Percentiles rank a stretch among this genome's conserved stretches.
These are phyloP conservation scores for Phaffomyces thermotolerans DNA, from an alignment of 805 yeast genomes.

Conservation along the genomic window DNA sequence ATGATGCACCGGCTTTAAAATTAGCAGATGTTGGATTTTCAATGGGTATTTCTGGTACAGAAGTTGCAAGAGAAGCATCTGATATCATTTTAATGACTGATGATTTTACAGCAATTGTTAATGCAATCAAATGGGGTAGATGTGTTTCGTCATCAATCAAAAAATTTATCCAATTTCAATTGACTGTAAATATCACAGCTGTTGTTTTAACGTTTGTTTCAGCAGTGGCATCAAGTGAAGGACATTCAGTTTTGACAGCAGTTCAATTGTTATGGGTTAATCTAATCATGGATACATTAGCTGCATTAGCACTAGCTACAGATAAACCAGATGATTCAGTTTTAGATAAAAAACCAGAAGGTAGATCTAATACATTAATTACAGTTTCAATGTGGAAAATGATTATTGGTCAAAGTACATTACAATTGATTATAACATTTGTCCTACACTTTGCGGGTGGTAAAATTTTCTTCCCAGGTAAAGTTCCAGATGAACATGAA, in stretches of 20 bases:
- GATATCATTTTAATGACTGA: constrained; percentile 90
- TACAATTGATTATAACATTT: constrained; percentile 77
- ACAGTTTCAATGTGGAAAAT: constrained; percentile 96
- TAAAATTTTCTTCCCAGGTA: constrained; percentile 41
- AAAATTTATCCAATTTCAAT: constrained; percentile 92
- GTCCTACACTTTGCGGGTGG: constrained; percentile 74
- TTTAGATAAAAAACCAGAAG: constrained; percentile 75
- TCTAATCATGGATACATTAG: constrained; percentile 95
- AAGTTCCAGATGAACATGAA: constrained; percentile 33
- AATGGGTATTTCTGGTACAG: constrained; percentile 98
- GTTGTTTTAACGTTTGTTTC: constrained; percentile 88
- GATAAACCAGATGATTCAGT: constrained; percentile 88
- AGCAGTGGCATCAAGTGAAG: constrained; percentile 77
- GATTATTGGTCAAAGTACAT: constrained; percentile 81
- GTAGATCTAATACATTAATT: constrained; percentile 72
- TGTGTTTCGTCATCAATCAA: constrained; percentile 92
- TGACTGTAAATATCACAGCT: constrained; percentile 97
- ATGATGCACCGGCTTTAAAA: constrained; percentile 96
- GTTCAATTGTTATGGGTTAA: constrained; percentile 97
- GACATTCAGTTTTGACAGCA: constrained; percentile 86
- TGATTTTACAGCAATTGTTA: constrained; percentile 89
- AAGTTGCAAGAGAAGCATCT: constrained; percentile 96
- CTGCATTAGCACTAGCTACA: constrained; percentile 95
- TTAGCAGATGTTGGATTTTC: constrained; percentile 97
- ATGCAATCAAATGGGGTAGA: constrained; percentile 98